Evolutionary conservation across 2,329 filamentous ascomycete genomes (phyloP).

Genomic region (Pseudofabraea citricarpa): DNA sequence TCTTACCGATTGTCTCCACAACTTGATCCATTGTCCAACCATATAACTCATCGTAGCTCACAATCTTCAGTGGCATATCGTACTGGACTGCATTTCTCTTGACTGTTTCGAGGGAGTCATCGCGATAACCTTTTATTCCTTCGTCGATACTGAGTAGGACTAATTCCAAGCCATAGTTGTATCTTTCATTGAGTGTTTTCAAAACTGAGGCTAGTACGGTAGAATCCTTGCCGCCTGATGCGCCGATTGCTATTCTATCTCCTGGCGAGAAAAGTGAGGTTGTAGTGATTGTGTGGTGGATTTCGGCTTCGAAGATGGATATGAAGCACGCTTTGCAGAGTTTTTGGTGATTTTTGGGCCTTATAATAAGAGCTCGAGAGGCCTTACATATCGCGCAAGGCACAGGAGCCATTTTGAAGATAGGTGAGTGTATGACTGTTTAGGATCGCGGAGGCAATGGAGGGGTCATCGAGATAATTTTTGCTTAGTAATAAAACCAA

Average conservation of each 20-base stretch:
- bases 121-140: constrained; percentile 93
- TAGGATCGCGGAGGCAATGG: not conserved
- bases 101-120: constrained; percentile 93
- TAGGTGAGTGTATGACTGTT: no score
- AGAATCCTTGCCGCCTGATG: constrained; percentile 95
- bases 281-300: constrained; percentile 84
- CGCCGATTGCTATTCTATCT: constrained; percentile 88
- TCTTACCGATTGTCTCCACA: constrained; percentile 92
- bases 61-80: constrained; percentile 83
- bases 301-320: constrained; percentile 81
- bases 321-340: constrained; percentile 90
- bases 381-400: constrained; percentile 72
- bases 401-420: constrained; percentile 62
- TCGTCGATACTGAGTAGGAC: constrained; percentile 91
- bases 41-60: constrained; percentile 91
- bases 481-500: constrained; percentile 2
- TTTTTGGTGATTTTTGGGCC: constrained; percentile 92
- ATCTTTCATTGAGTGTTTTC: constrained; percentile 87
- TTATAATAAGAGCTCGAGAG: constrained; percentile 79
- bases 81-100: constrained; percentile 92
- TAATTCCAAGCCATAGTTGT: constrained; percentile 81
- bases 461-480: constrained; percentile 1
- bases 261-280: constrained; percentile 77
- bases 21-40: constrained; percentile 99
- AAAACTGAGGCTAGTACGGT: constrained; percentile 92